A percentile compares a stretch with the other conserved stretches of the same genome.
These are phyloP conservation scores for Chalciporus sp. DNA, from an alignment of 1,284 basidiomycete species.

Conservation along the genomic window DNA sequence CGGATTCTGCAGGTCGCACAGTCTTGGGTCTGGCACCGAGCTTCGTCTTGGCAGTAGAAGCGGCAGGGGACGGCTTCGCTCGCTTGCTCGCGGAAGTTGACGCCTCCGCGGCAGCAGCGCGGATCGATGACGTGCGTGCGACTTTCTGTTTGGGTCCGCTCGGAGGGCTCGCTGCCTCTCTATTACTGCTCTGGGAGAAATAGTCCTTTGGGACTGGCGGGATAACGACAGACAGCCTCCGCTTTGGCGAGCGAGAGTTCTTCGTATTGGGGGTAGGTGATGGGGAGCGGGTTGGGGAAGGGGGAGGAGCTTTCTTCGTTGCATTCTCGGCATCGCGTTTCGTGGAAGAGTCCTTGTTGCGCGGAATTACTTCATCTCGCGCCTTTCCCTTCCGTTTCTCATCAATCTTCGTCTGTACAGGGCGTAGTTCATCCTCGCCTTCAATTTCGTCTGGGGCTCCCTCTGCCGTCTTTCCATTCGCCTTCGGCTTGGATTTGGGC, in stretches of 20 bases:
- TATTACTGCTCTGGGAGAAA: slow-evolving; percentile 19
- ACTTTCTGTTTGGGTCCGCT: neutral
- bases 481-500: slow-evolving; percentile 13
- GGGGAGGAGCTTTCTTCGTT: slow-evolving; percentile 5
- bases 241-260: slow-evolving; percentile 14
- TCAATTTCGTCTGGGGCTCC: slow-evolving; percentile 1
- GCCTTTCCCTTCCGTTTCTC: neutral
- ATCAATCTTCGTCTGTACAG: neutral
- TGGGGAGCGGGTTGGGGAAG: slow-evolving; percentile 12
- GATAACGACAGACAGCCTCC: slow-evolving; percentile 31
- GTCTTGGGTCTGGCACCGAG: slow-evolving; percentile 8
- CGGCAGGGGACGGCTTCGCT: slow-evolving; percentile 9
- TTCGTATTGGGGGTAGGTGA: slow-evolving; percentile 9
- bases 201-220: slow-evolving; percentile 30
- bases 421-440: neutral
- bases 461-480: slow-evolving; percentile 8
- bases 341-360: neutral
- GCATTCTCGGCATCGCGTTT: neutral
- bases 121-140: slow-evolving; percentile 13
- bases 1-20: slow-evolving; percentile 1
- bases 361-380: neutral
- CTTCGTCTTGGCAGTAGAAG: slow-evolving; percentile 7
- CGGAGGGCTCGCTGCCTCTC: neutral
- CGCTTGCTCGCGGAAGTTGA: slow-evolving; percentile 24
- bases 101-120: slow-evolving; percentile 19